Base-by-base conservation (phyloP, 352 stramenopile species). In the Globisporangium acanthophoron region DNA sequence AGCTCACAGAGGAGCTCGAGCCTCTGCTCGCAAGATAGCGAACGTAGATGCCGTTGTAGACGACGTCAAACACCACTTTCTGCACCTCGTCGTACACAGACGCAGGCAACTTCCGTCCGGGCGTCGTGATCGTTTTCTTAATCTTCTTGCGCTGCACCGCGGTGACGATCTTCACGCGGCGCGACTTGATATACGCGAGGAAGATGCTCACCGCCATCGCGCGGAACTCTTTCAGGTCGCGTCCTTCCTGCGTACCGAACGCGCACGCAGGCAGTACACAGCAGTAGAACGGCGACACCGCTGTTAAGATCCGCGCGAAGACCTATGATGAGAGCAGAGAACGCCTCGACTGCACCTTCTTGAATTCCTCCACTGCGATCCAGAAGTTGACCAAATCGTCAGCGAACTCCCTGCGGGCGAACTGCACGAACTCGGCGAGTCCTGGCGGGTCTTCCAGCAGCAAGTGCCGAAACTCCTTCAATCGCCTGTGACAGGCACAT, bases 121-220 rank as follows among this genome's bases (percentile, higher is more conserved):
- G 76, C 5, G 67, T 85, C 3, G 80, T 88, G 58, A 88, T 85
- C 29, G 57, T 55, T 15, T 85, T 84, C 56, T 87, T 84, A 57
- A 90, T 85, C 39, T 73, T 77, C 53, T 88, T 90, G 49, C 73
- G 73, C 51, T 88, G 78, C 4, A 74, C 74, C 1, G 76, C 74
- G 5, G 80, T 90, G 54, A 85, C 78, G 15, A 86, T 63, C 50
- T 81, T 85, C 31, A 90, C 66, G 5, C 78, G 69, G 1, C 72
- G 67, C 0, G 77, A 85, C 48, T 90, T 86, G 64, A 90, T 73
- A 56, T 74, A 88, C 6, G 56, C 74, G 37, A 87, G 55, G 56
- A 77, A 90, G 29, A 80, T 81, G 29, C 51, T 31, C 3, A 88
- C 74, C 3, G 74, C 76, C 11, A 64, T 62, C 2, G 64, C 63